Evolutionary conservation across 1,284 basidiomycete genomes (phyloP).

Genomic region (Fomitopsis pinicola): DNA sequence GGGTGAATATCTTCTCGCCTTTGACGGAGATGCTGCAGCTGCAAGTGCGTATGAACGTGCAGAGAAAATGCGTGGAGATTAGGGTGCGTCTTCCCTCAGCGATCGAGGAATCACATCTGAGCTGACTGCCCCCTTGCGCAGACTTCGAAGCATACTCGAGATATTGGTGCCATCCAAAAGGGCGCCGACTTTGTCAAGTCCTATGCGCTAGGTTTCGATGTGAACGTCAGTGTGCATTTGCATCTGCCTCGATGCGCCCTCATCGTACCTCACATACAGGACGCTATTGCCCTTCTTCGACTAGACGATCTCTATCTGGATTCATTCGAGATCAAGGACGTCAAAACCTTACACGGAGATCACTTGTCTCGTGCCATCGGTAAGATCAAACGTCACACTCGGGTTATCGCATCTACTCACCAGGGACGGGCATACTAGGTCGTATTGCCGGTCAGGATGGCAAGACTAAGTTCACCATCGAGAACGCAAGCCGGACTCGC

Average conservation of each 20-base stretch:
- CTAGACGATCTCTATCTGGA: slow-evolving; percentile 97
- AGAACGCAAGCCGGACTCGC: slow-evolving; percentile 93
- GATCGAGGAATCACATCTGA: background rate
- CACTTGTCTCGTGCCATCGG: slow-evolving; percentile 96
- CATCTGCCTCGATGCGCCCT: slow-evolving; percentile 5
- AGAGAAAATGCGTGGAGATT: slow-evolving; percentile 85
- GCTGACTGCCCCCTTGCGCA: slow-evolving; percentile 26
- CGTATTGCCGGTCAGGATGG: slow-evolving; percentile 98
- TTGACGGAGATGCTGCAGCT: slow-evolving; percentile 92
- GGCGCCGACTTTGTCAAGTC: slow-evolving; percentile 99
- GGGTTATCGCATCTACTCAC: background rate
- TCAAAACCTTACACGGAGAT: slow-evolving; percentile 96
- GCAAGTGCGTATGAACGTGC: slow-evolving; percentile 96
- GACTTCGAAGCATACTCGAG: slow-evolving; percentile 95
- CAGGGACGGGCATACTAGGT: slow-evolving; percentile 38
- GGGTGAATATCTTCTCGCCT: slow-evolving; percentile 96
- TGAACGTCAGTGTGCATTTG: slow-evolving; percentile 59
- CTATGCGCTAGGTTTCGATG: slow-evolving; percentile 91
- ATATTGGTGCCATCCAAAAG: slow-evolving; percentile 89
- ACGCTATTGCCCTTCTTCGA: slow-evolving; percentile 91
- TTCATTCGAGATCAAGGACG: slow-evolving; percentile 98
- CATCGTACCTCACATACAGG: slow-evolving; percentile 42
- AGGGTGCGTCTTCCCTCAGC: slow-evolving; percentile 49
- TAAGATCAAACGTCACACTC: slow-evolving; percentile 25
- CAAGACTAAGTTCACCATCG: slow-evolving; percentile 98